phyloP scores from a whole-genome alignment of 257 asterid species.

The Avicennia marina region DNA sequence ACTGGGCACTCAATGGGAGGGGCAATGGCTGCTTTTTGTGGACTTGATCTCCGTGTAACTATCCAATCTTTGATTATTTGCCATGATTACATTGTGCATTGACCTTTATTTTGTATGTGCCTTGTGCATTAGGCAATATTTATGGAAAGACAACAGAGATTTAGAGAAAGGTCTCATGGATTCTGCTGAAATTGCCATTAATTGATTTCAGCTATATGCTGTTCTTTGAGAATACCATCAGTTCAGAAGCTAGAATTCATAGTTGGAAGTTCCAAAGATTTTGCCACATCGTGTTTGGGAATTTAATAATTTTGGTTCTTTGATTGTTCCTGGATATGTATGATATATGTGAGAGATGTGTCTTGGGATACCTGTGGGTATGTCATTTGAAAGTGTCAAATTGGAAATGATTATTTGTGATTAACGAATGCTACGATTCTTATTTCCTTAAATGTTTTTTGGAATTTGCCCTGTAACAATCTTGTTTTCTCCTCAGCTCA shows the following conservation, averaged over 20 bases:
- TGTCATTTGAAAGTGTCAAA: too few relatives aligned
- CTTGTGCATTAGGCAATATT: not conserved
- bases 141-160: not conserved
- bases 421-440: conserved; percentile 1
- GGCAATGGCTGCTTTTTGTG: conserved; percentile 94
- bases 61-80: conserved; percentile 14
- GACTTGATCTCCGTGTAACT: conserved; percentile 76
- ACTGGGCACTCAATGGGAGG: conserved; percentile 99
- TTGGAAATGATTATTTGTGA: too few relatives aligned
- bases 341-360: too few relatives aligned
- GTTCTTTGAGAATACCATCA: not conserved
- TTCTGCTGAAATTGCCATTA: too few relatives aligned
- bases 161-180: not conserved
- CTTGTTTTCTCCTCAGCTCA: conserved; percentile 47
- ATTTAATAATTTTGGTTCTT: too few relatives aligned
- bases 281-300: too few relatives aligned
- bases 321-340: too few relatives aligned
- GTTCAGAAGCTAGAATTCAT: too few relatives aligned
- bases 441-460: not conserved
- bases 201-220: not conserved
- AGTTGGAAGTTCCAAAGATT: too few relatives aligned
- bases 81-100: conserved; percentile 1
- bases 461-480: conserved; percentile 2
- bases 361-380: too few relatives aligned
- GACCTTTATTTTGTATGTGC: not conserved